These are phyloP conservation scores for Yamadazyma mexicana DNA, from an alignment of 1,139 yeast species.

Conservation along the genomic window DNA sequence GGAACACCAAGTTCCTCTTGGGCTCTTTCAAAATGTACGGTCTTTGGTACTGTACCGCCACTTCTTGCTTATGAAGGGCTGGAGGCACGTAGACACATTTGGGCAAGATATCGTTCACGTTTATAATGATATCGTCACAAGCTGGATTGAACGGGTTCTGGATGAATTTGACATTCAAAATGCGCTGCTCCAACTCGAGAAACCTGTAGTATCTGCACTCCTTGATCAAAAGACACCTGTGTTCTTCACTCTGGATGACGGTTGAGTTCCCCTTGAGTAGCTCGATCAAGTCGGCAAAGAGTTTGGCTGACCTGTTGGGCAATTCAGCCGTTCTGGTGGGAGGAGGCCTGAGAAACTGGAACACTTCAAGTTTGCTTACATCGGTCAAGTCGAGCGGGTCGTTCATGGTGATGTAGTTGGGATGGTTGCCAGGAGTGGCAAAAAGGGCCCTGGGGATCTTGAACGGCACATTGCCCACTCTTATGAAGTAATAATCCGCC, in stretches of 20 bases:
- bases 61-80: slow-evolving; percentile 12
- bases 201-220: slow-evolving; percentile 83
- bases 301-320: slow-evolving; percentile 51
- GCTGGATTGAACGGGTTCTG: slow-evolving; percentile 49
- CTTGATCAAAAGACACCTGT: slow-evolving; percentile 53
- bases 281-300: slow-evolving; percentile 62
- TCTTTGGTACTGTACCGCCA: slow-evolving; percentile 48
- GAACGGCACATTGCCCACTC: slow-evolving; percentile 62
- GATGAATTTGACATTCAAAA: slow-evolving; percentile 53
- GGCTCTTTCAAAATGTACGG: slow-evolving; percentile 50
- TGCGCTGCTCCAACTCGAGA: slow-evolving; percentile 67
- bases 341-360: slow-evolving; percentile 71
- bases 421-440: slow-evolving; percentile 60
- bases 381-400: slow-evolving; percentile 41
- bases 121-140: slow-evolving; percentile 57
- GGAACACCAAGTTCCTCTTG: slow-evolving; percentile 53
- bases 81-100: slow-evolving; percentile 33
- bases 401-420: slow-evolving; percentile 73
- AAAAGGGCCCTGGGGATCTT: slow-evolving; percentile 58
- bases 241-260: slow-evolving; percentile 50
- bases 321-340: slow-evolving; percentile 61
- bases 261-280: slow-evolving; percentile 55
- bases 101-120: slow-evolving; percentile 46
- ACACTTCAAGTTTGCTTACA: slow-evolving; percentile 15
- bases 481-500: slow-evolving; percentile 54